Evolutionary conservation across 768 basidiomycete genomes (phyloP), one percentile per base, ranked within the genome.

Genomic region (Rhodotorula babjevae): DNA sequence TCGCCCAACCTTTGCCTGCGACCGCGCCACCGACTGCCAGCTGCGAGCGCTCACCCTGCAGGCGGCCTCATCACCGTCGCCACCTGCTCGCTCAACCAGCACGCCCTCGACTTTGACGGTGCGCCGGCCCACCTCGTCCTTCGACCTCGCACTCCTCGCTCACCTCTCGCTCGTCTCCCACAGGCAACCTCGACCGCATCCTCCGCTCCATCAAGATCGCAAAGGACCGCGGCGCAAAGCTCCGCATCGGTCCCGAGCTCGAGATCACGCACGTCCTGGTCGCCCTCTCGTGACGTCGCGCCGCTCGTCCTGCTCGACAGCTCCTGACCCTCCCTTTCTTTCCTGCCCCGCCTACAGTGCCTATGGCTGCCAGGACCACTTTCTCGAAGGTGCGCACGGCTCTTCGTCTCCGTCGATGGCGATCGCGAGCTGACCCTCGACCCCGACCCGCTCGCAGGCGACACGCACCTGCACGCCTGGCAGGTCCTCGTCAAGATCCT

Each of bases 331-430:
- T 42, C 33, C 21, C 23, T 27, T 5, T 40, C 21, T 9, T 27
- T 31, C 23, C 14, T 10, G 65, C 44, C 14, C 29, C 6, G 4
- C 18, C 5, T 1, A 15, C 76, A 94, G 92, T 33, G 96, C 95
- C 9, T 99, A 98, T 82, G 96, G 96, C 7, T 99, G 96, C 81
- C 85, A 93, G 63, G 96, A 99, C 79, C 95, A 98, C 78, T 99
- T 98, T 80, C 84, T 98, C 0, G 96, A 99, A 84, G 95, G 95
- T 92, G 63, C 73, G 57, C 11, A 0, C 9, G 27, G 0, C 23
- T 7, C 58, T 8, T 0, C n/a, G n/a, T n/a, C 11, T 25, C 36
- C 14, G 9, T 16, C 42, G 27, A 61, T 23, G 11, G 9, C 31
- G 12, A 2, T 14, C 23, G 52, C 42, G 15, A 7, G 10, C 50